Evolutionary conservation across 768 basidiomycete genomes (phyloP).

Genomic region (Tulasnella sp.): DNA sequence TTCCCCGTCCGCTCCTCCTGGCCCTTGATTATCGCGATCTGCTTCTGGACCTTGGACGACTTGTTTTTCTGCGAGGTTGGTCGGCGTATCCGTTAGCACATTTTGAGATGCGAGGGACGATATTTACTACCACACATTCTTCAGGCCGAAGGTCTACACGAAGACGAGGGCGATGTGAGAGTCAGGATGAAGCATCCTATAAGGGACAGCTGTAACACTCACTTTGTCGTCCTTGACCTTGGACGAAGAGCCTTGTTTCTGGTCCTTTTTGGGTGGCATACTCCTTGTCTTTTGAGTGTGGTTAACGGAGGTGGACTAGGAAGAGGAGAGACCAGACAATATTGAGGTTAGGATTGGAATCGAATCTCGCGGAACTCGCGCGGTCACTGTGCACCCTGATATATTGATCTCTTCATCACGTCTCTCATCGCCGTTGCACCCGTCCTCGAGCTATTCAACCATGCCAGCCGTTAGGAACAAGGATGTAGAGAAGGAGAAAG

Average conservation of each 20-base stretch:
- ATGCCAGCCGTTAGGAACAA: slow-evolving; percentile 1
- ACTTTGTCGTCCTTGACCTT: slow-evolving; percentile 81
- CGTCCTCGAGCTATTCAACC: background rate
- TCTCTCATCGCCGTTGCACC: background rate
- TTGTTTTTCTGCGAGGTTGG: slow-evolving; percentile 65
- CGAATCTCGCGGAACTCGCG: background rate
- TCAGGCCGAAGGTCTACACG: slow-evolving; percentile 72
- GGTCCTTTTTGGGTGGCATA: slow-evolving; percentile 80
- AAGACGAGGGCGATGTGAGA: slow-evolving; percentile 23
- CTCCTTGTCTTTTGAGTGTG: background rate
- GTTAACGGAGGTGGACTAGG: background rate
- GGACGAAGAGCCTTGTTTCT: slow-evolving; percentile 38
- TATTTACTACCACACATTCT: slow-evolving; percentile 49
- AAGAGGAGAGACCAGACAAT: background rate
- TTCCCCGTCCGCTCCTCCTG: slow-evolving; percentile 68
- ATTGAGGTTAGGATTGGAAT: background rate
- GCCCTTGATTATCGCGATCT: slow-evolving; percentile 68
- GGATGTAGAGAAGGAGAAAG: slow-evolving; percentile 27
- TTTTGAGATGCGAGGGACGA: background rate
- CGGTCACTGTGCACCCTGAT: background rate
- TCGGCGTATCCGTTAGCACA: background rate
- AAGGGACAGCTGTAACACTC: slow-evolving; percentile 17
- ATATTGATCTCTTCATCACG: no score
- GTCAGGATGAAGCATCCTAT: slow-evolving; percentile 20
- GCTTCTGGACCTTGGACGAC: slow-evolving; percentile 82